These are phyloP conservation scores for Medicago arabica DNA, from an alignment of 306 rosid genomes.

Conservation along the genomic window DNA sequence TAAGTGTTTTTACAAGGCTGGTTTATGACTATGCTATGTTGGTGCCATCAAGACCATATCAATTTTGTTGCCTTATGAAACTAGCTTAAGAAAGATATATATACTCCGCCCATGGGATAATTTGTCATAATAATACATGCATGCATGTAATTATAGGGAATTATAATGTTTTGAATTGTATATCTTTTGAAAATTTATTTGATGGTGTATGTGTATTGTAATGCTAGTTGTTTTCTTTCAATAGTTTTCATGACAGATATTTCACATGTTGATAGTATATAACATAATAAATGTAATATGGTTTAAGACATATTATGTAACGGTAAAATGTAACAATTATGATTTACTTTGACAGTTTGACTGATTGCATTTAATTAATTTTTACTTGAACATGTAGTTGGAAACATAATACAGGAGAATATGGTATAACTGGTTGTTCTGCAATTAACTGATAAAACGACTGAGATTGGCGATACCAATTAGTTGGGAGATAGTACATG, in stretches of 20 bases:
- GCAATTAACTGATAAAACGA: neutral
- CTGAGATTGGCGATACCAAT: neutral
- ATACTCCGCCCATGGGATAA: neutral
- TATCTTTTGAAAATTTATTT: too few relatives aligned
- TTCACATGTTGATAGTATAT: constrained; percentile 4
- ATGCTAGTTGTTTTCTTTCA: constrained; percentile 30
- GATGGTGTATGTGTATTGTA: constrained; percentile 19
- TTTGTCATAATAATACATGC: constrained; percentile 25
- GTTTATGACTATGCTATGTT: constrained; percentile 29
- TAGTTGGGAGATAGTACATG: too few relatives aligned
- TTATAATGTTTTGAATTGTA: constrained; percentile 21
- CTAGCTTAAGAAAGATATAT: constrained; percentile 8
- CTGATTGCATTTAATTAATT: constrained; percentile 22
- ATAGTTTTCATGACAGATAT: constrained; percentile 26
- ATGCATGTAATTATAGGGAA: constrained; percentile 20
- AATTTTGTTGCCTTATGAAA: constrained; percentile 30
- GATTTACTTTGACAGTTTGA: constrained; percentile 5
- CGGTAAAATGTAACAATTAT: neutral
- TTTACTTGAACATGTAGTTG: constrained; percentile 21
- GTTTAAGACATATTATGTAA: neutral
- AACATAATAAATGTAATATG: constrained; percentile 17
- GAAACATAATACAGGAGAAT: constrained; percentile 24
- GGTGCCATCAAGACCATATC: constrained; percentile 10
- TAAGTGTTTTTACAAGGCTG: constrained; percentile 2
- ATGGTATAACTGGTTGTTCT: neutral